A percentile compares a stretch with the other conserved stretches of the same genome.
Conservation (phyloP, 192 early-diverging fungal genomes). For the Funneliformis mosseae region DNA sequence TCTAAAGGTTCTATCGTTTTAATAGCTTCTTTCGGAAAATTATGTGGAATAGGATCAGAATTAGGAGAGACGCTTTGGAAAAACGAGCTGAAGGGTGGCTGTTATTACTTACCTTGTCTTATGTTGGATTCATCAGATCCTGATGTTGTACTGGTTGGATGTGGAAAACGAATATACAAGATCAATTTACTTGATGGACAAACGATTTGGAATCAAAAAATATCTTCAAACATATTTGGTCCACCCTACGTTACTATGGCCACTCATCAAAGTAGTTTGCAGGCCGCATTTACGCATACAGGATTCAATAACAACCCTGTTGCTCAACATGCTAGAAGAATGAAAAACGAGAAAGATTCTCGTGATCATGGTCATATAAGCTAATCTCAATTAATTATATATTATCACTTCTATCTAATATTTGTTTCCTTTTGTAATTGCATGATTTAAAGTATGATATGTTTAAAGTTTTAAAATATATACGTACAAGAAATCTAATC, state of each 20-base stretch:
- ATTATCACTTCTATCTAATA: too few species aligned
- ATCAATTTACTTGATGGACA: background rate
- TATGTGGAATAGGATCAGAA: background rate
- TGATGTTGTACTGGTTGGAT: background rate
- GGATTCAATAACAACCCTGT: background rate
- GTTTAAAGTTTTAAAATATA: too few species aligned
- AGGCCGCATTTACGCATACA: background rate
- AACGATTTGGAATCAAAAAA: background rate
- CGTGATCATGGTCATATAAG: too few species aligned
- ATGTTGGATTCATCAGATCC: background rate
- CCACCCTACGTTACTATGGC: background rate
- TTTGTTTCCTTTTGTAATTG: too few species aligned
- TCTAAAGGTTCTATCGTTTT: background rate
- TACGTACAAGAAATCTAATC: too few species aligned
- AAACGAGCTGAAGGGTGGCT: background rate
- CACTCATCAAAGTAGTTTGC: background rate
- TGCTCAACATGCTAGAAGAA: background rate
- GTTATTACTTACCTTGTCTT: background rate
- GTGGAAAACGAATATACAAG: background rate
- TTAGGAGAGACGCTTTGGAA: background rate
- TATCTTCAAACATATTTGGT: background rate
- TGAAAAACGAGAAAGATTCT: background rate
- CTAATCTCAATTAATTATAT: too few species aligned
- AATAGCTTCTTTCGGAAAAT: background rate
- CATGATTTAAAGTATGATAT: too few species aligned